Conservation (phyloP, 2,329 filamentous ascomycete species). For the Xylaria sp. region DNA sequence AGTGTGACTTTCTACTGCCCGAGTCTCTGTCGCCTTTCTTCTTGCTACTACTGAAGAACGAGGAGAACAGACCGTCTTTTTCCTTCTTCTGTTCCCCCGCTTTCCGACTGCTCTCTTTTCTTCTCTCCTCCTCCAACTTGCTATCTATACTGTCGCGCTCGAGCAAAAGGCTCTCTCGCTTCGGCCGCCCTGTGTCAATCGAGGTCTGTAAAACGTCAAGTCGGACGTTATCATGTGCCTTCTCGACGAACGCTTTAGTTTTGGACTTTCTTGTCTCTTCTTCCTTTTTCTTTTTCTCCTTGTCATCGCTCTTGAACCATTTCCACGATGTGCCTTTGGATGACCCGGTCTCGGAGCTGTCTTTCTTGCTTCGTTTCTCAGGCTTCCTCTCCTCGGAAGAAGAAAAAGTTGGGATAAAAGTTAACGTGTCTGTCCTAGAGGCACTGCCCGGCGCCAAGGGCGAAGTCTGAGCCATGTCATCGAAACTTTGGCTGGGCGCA, state of each 20-base stretch:
- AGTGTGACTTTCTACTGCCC: constrained; percentile 76
- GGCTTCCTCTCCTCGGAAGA: constrained; percentile 75
- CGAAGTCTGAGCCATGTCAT: constrained; percentile 73
- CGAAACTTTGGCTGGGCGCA: constrained; percentile 62
- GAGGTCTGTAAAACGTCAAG: constrained; percentile 89
- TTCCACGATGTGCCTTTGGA: constrained; percentile 82
- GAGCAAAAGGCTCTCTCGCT: constrained; percentile 83
- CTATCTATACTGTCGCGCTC: constrained; percentile 79
- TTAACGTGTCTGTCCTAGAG: constrained; percentile 77
- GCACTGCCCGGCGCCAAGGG: constrained; percentile 77
- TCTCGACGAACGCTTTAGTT: constrained; percentile 66
- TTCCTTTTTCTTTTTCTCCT: constrained; percentile 74
- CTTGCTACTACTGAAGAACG: constrained; percentile 89
- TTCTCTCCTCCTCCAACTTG: constrained; percentile 82
- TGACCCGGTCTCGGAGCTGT: constrained; percentile 69
- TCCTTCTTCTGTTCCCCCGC: constrained; percentile 84
- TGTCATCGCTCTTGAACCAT: constrained; percentile 84
- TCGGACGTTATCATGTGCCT: constrained; percentile 79
- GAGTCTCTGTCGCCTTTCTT: constrained; percentile 85
- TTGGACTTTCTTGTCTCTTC: constrained; percentile 74
- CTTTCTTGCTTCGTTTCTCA: constrained; percentile 81
- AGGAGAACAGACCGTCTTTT: constrained; percentile 93
- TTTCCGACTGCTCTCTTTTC: constrained; percentile 81
- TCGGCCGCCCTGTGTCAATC: constrained; percentile 74
- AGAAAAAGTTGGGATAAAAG: constrained; percentile 79